These are phyloP conservation scores for Penicillium desertorum DNA, from an alignment of 495 filamentous ascomycete genomes.

Conservation along the genomic window DNA sequence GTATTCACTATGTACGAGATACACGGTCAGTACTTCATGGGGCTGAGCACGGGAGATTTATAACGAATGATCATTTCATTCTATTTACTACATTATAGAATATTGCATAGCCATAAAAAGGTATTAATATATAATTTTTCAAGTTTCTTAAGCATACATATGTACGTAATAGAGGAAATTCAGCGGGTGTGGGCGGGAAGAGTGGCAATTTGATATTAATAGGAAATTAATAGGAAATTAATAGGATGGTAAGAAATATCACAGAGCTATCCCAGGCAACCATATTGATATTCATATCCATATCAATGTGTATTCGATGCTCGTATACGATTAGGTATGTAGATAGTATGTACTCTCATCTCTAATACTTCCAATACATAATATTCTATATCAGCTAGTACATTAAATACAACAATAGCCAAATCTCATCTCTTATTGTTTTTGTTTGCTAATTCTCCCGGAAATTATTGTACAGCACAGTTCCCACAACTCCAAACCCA, in stretches of 20 bases:
- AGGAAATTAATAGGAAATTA: background rate
- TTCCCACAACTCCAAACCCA: constrained; percentile 39
- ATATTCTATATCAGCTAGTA: background rate
- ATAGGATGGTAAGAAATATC: background rate
- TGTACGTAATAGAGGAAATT: constrained; percentile 19
- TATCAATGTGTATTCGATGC: background rate
- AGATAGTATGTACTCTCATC: too few relatives aligned
- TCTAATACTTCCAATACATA: too few relatives aligned
- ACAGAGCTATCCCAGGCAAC: background rate
- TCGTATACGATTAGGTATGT: too few relatives aligned
- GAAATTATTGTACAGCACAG: constrained; percentile 40
- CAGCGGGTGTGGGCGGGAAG: constrained; percentile 23
- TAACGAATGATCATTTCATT: background rate
- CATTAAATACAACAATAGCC: background rate
- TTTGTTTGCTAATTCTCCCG: constrained; percentile 13
- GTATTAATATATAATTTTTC: background rate
- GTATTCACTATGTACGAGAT: constrained; percentile 23
- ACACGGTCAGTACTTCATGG: constrained; percentile 24
- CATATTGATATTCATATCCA: background rate
- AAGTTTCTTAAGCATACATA: constrained; percentile 6
- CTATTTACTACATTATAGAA: background rate
- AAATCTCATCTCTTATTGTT: background rate
- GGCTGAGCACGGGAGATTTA: constrained; percentile 29
- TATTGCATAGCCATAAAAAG: background rate
- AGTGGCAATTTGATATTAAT: constrained; percentile 19